Percentiles rank a stretch among this genome's conserved stretches.
These are phyloP conservation scores for Colletotrichum liaoningense DNA, from an alignment of 2,329 filamentous ascomycete species.

Conservation along the genomic window DNA sequence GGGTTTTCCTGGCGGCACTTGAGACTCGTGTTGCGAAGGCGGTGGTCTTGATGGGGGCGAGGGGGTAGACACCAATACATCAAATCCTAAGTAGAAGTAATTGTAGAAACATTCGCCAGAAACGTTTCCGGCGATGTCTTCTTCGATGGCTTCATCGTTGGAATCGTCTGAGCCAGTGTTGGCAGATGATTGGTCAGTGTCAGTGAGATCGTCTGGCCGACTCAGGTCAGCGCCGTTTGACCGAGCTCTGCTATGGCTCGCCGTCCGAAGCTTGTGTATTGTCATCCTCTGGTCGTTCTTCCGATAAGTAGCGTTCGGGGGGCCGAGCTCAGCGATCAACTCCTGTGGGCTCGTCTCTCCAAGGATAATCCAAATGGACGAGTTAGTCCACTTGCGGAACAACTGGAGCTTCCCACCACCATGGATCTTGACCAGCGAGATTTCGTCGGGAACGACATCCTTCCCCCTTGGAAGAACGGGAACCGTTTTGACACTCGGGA, in stretches of 20 bases:
- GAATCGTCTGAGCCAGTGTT: conserved; percentile 78
- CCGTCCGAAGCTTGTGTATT: conserved; percentile 76
- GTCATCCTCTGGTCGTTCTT: conserved; percentile 91
- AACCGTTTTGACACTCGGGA: conserved; percentile 80
- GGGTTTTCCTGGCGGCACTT: conserved; percentile 42
- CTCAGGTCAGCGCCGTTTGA: conserved; percentile 57
- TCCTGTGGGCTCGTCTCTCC: conserved; percentile 94
- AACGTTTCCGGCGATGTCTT: conserved; percentile 63
- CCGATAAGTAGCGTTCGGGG: conserved; percentile 92
- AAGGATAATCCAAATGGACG: conserved; percentile 77
- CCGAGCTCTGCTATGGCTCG: conserved; percentile 62
- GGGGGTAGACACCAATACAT: conserved; percentile 88
- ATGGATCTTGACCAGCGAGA: conserved; percentile 82
- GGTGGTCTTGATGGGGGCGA: conserved; percentile 72
- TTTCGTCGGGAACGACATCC: conserved; percentile 87
- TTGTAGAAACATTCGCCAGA: conserved; percentile 92
- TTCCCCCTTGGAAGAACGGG: conserved; percentile 76
- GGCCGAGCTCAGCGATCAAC: conserved; percentile 88
- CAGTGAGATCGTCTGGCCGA: conserved; percentile 69
- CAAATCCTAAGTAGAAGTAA: conserved; percentile 96
- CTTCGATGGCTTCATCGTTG: conserved; percentile 67
- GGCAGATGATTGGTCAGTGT: conserved; percentile 81
- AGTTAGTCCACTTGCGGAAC: conserved; percentile 75
- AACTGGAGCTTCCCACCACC: conserved; percentile 85
- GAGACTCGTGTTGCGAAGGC: conserved; percentile 51